Percentiles rank a stretch among this genome's conserved stretches.
These are phyloP conservation scores for Geotrichum candidum DNA, from an alignment of 1,139 yeast genomes.

Conservation along the genomic window DNA sequence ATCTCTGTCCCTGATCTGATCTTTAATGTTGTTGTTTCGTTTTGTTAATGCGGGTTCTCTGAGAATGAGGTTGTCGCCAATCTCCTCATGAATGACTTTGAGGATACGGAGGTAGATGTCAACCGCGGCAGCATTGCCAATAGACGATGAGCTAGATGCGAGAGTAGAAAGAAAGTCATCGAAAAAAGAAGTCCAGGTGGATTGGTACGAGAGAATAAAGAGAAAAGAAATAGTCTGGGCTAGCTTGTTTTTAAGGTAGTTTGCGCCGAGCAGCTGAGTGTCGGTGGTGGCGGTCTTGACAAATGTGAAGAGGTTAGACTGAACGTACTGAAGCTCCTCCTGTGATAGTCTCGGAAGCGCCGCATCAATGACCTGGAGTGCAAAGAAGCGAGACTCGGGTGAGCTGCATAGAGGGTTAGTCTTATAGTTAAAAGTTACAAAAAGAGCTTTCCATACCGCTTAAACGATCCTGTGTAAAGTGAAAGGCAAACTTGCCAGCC, in stretches of 20 bases:
- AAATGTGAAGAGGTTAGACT: slow-evolving; percentile 45
- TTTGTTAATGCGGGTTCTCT: slow-evolving; percentile 56
- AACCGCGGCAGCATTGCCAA: slow-evolving; percentile 45
- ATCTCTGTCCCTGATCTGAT: slow-evolving; percentile 70
- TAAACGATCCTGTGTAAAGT: slow-evolving; percentile 44
- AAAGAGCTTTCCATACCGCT: slow-evolving; percentile 20
- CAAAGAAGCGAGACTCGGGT: slow-evolving; percentile 54
- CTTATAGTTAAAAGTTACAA: not conserved
- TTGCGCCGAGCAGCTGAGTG: slow-evolving; percentile 41
- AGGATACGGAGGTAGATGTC: slow-evolving; percentile 76
- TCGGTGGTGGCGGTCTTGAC: slow-evolving; percentile 18
- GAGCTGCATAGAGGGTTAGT: slow-evolving; percentile 22
- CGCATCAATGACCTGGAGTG: slow-evolving; percentile 74
- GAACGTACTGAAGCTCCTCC: slow-evolving; percentile 45
- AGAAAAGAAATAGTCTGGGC: slow-evolving; percentile 67
- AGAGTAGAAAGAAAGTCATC: slow-evolving; percentile 48
- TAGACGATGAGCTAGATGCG: slow-evolving; percentile 22
- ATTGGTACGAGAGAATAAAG: slow-evolving; percentile 60
- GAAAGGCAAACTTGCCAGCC: slow-evolving; percentile 77
- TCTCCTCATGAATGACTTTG: slow-evolving; percentile 75
- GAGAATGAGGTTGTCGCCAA: slow-evolving; percentile 82
- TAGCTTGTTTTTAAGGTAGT: slow-evolving; percentile 69
- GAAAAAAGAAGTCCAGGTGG: slow-evolving; percentile 61
- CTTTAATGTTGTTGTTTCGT: slow-evolving; percentile 69
- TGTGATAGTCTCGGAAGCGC: slow-evolving; percentile 46